phyloP scores from a whole-genome alignment of 148 eudicot genomes.

The Arbutus unedo region DNA sequence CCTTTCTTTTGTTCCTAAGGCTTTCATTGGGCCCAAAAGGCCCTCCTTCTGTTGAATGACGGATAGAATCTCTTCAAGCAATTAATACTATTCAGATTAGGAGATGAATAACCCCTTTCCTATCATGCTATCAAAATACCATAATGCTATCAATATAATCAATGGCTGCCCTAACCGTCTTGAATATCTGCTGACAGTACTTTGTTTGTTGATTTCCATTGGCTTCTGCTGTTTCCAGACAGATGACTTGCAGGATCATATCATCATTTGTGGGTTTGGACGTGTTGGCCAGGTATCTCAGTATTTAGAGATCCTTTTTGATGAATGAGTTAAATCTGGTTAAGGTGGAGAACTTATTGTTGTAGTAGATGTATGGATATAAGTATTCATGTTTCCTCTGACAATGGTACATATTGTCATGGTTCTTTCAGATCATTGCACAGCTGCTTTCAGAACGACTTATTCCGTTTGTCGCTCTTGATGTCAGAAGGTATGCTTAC shows the following conservation, averaged over 20 bases:
- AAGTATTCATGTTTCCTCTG: neutral
- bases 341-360: neutral
- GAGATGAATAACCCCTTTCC: neutral
- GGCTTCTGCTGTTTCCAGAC: constrained; percentile 49
- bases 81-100: neutral
- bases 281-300: constrained; percentile 86
- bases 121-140: neutral
- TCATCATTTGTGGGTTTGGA: constrained; percentile 92
- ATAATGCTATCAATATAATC: neutral
- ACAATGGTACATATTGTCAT: neutral
- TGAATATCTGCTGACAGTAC: neutral
- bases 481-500: constrained; percentile 69
- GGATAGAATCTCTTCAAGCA: neutral
- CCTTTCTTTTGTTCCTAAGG: neutral
- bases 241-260: constrained; percentile 95
- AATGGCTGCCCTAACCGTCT: neutral
- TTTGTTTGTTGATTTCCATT: constrained; percentile 13
- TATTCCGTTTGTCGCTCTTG: constrained; percentile 96
- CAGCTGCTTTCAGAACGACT: constrained; percentile 93
- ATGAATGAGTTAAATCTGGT: neutral
- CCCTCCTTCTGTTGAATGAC: neutral
- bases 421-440: constrained; percentile 70
- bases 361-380: neutral
- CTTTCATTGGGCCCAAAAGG: neutral
- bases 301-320: constrained; percentile 1